Evolutionary conservation across 2,329 filamentous ascomycete genomes (phyloP), one percentile per base, ranked within the genome.

Genomic region (Phaeosphaeriaceae sp.): DNA sequence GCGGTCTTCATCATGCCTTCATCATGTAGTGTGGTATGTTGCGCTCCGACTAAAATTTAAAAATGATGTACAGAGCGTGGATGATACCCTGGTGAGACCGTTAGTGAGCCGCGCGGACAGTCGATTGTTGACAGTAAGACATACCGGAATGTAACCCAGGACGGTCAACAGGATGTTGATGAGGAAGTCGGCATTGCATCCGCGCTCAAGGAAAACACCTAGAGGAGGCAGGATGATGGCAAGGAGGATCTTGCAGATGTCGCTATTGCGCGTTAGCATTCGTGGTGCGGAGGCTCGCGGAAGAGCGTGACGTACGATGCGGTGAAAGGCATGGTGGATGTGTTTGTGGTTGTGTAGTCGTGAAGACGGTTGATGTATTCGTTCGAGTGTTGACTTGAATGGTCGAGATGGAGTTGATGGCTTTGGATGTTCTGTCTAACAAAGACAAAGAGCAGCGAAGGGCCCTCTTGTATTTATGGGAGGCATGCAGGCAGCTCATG

Each of bases 161-260:
- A 75, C 67, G 70, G 92, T 96, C 81, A 96, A 83, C 74, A 93
- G 85, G 80, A 96, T 91, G 89, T 96, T 96, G 87, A 97, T 96
- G 80, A 94, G 84, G 74, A 97, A 84, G 78, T 96, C 91, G 68
- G 89, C 88, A 76, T 89, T 89, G 82, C 93, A 96, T 73, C 93
- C 93, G 70, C 90, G 88, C 89, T 97, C 93, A 69, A 97, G 91
- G 86, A 96, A 95, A 78, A 97, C 93, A 83, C 93, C 93, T 55
- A 97, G 82, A 77, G 93, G 93, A 56, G 93, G 93, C 66, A 97
- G 88, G 82, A 97, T 83, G 84, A 97, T 84, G 84, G 93, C 93
- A 82, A 96, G 86, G 81, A 96, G 86, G 84, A 91, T 90, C 83
- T 91, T 91, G 87, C 88, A 88, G 81, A 91, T 88, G 77, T 91